Percentiles rank a stretch among this genome's conserved stretches.
These are phyloP conservation scores for Neurospora crassa DNA, from an alignment of 2,329 filamentous ascomycete species.

Conservation along the genomic window DNA sequence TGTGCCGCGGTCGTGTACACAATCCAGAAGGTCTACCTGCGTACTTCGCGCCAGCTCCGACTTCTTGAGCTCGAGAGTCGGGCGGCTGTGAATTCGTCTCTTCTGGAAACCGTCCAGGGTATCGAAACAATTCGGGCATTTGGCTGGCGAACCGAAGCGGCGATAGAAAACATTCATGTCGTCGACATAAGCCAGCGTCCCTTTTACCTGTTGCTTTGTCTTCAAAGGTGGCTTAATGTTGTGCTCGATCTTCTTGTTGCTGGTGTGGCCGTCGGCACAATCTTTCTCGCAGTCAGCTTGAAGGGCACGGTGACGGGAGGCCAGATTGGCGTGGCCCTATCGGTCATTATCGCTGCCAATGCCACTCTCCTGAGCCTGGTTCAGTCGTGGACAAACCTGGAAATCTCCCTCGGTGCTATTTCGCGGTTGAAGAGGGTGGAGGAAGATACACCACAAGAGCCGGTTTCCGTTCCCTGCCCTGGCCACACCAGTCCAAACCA, in stretches of 20 bases:
- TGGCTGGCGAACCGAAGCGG: slow-evolving; percentile 21
- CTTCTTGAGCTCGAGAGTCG: slow-evolving; percentile 45
- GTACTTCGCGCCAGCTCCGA: slow-evolving; percentile 46
- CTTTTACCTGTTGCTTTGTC: slow-evolving; percentile 37
- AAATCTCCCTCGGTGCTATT: slow-evolving; percentile 27
- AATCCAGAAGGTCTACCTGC: slow-evolving; percentile 41
- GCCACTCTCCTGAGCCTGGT: slow-evolving; percentile 26
- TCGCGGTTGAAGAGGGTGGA: slow-evolving; percentile 24
- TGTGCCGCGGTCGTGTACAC: slow-evolving; percentile 31
- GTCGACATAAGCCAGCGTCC: slow-evolving; percentile 38
- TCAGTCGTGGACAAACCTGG: slow-evolving; percentile 24
- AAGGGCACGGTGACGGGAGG: slow-evolving; percentile 18
- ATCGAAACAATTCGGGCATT: slow-evolving; percentile 22
- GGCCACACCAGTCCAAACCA: background rate
- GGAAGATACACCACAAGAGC: slow-evolving; percentile 15
- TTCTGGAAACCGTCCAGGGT: slow-evolving; percentile 29
- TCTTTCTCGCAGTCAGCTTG: slow-evolving; percentile 19
- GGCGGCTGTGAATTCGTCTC: slow-evolving; percentile 33
- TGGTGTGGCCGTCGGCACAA: slow-evolving; percentile 29
- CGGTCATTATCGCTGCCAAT: slow-evolving; percentile 26
- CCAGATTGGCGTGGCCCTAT: slow-evolving; percentile 27
- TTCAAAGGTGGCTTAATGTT: slow-evolving; percentile 43
- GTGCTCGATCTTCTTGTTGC: slow-evolving; percentile 41
- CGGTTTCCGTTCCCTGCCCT: background rate
- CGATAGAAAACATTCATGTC: slow-evolving; percentile 13